Evolutionary conservation across 1,284 basidiomycete species (phyloP), one percentile per base, ranked within the genome.

Genomic region (Tilletia indica): DNA sequence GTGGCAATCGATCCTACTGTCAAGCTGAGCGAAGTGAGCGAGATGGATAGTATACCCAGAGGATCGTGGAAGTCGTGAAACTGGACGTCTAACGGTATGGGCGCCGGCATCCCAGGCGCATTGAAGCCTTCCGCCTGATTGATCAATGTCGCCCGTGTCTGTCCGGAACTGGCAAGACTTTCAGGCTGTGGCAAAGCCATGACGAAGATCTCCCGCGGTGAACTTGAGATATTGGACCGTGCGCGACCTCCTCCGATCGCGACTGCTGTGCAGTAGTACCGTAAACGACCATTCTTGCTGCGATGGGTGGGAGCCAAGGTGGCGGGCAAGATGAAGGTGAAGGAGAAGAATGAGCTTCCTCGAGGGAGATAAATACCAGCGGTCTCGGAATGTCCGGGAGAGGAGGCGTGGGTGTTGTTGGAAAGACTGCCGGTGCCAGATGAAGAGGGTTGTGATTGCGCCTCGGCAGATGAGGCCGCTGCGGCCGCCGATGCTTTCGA

Each of bases 11-110:
- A 81, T 49, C 81, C 82, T 31, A 84, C 82, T 19, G 82, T 83
- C 5, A 84, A 73, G 3, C 77, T 80, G n/a, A 80, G 75, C 12
- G 78, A 75, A 8, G 79, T 80, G 14, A 84, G 74, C 0, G 78
- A 76, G 68, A 84, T 72, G 11, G 76, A 77, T 21, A 84, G 70
- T 14, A 79, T 73, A 1, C 81, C 80, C 12, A 84, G 73, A 16
- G 82, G 78, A 58, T 82, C 80, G 76, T 84, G 82, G 16, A 77
- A 72, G 70, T 83, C 82, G 70, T 79, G 76, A 64, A 79, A 83
- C 54, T 78, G 78, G 66, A 84, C 78, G 70, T 84, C 82, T n/a
- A 84, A 72, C 2, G 81, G 75, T 0, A 73, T 71, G 1, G 82
- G 82, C 11, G 82, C 82, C 14, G 61, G 61, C 61, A 64, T 64